These are phyloP conservation scores for Hypoxylon sp. DNA, from an alignment of 2,329 filamentous ascomycete species.

Conservation along the genomic window DNA sequence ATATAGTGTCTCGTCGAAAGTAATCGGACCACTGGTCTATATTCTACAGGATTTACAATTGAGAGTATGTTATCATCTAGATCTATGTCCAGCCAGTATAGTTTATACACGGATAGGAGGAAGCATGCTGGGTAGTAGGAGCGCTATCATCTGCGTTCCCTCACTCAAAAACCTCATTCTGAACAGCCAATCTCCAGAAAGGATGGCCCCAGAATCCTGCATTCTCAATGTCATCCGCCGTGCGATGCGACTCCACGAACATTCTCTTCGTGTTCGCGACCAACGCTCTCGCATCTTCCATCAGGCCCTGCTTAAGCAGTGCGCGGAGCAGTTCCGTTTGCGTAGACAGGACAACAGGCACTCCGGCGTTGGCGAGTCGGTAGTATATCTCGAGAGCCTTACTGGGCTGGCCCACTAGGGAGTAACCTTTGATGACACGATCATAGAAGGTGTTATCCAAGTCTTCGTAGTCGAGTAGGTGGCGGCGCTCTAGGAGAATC, in stretches of 20 bases:
- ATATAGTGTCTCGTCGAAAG: neutral
- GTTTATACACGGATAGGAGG: constrained; percentile 34
- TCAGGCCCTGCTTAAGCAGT: constrained; percentile 44
- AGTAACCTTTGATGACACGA: constrained; percentile 73
- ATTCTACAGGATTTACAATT: constrained; percentile 13
- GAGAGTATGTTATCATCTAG: constrained; percentile 1
- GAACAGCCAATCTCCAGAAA: constrained; percentile 49
- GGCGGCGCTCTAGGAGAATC: constrained; percentile 68
- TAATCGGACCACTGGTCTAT: constrained; percentile 2
- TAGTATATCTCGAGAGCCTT: constrained; percentile 67
- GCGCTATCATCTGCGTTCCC: constrained; percentile 23
- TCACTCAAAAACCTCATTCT: constrained; percentile 27
- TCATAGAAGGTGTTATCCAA: constrained; percentile 66
- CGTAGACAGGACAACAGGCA: constrained; percentile 60
- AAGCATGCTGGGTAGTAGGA: constrained; percentile 36
- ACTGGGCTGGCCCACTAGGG: constrained; percentile 65
- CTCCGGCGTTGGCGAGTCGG: constrained; percentile 59
- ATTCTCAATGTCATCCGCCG: constrained; percentile 21
- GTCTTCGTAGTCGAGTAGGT: constrained; percentile 50
- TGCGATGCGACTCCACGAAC: constrained; percentile 38
- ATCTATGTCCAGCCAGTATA: constrained; percentile 2
- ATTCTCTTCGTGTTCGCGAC: constrained; percentile 46
- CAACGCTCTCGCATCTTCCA: constrained; percentile 46
- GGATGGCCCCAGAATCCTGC: constrained; percentile 47
- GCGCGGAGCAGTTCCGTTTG: constrained; percentile 61